Conservation (phyloP, 225 moss, liverwort and hornwort genomes). For the Polytrichum formosum region DNA sequence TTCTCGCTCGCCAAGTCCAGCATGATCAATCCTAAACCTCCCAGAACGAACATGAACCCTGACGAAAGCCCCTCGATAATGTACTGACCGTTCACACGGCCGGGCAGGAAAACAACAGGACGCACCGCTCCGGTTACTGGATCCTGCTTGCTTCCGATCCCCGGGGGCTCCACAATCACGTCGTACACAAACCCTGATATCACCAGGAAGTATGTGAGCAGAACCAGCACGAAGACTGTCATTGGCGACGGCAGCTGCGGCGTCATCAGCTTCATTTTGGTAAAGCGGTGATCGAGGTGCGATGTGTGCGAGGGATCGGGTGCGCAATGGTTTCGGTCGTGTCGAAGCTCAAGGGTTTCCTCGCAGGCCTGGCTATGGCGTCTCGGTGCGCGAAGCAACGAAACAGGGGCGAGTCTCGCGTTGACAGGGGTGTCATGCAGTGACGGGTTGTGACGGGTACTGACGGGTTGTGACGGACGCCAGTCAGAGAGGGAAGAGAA, state of each 20-base stretch:
- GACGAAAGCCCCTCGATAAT: constrained; percentile 96
- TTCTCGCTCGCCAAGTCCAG: constrained; percentile 87
- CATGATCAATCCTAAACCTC: constrained; percentile 83
- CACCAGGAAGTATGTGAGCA: constrained; percentile 82
- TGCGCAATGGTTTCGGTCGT: not conserved
- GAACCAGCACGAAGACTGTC: constrained; percentile 73
- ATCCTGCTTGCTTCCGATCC: constrained; percentile 98
- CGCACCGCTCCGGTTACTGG: constrained; percentile 89
- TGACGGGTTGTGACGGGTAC: not conserved
- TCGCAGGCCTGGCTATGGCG: not conserved
- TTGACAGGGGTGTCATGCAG: not conserved
- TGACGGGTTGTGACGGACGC: too few species aligned
- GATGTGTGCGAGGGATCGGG: not conserved
- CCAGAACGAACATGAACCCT: constrained; percentile 94
- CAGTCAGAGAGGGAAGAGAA: too few species aligned
- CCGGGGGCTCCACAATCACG: constrained; percentile 97
- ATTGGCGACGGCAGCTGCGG: constrained; percentile 74
- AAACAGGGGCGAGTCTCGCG: not conserved
- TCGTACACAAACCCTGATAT: constrained; percentile 97
- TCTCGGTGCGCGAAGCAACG: not conserved
- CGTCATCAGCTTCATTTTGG: constrained; percentile 53
- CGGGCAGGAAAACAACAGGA: constrained; percentile 86
- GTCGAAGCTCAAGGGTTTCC: not conserved
- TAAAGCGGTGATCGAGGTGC: too few species aligned
- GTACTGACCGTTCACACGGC: constrained; percentile 94